Base-by-base conservation (phyloP, 257 asterid species). In the Solanum rostratum region DNA sequence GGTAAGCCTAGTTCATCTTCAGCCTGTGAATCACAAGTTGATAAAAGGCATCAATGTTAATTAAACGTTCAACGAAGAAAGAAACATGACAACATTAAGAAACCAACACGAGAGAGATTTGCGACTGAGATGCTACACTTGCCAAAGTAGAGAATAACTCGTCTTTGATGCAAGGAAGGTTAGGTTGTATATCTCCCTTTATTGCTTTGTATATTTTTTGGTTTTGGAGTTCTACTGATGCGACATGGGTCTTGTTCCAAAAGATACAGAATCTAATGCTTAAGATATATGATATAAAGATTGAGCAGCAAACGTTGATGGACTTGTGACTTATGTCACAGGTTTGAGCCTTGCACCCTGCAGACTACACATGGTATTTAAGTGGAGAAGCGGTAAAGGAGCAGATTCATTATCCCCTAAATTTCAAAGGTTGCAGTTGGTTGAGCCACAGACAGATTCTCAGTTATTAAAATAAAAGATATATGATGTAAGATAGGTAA, bases 1-100 rank as follows among this genome's bases (percentile, higher is more conserved):
- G 98, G 98, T 83, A 96, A 86, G 43, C 98, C 99, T 43, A 92
- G 91, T 86, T 93, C 99, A 86, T 96, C 98, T 86, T 91, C 98
- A 84, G 86, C 94, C 99, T 97, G 98, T 43, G 86, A 85, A 74
- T 62, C 84, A 62, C 62, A 24, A 62, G 76, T 39, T 85, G 76
- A 30, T 27, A 29, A 29, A 78, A 78, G 46, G 46, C 16, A 45
- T 16, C 62, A 49, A 76, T 6, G 37, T 76, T 68, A 24, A 5
- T 73, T 14, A 24, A 46, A 24, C n/a, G 37, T 46, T 15, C 27
- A 29, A 52, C 1, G 18, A 78, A 50, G 59, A 78, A 27, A 50
- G 7, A 78, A 78, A 78, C 1, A 50, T 27, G 7, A 52, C 6
- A 27, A 24, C 8, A 16, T 7, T 74, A 50, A 33, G 43, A 27